These are phyloP conservation scores for Pseudogymnoascus sp. DNA, from an alignment of 2,329 filamentous ascomycete genomes.

Conservation along the genomic window DNA sequence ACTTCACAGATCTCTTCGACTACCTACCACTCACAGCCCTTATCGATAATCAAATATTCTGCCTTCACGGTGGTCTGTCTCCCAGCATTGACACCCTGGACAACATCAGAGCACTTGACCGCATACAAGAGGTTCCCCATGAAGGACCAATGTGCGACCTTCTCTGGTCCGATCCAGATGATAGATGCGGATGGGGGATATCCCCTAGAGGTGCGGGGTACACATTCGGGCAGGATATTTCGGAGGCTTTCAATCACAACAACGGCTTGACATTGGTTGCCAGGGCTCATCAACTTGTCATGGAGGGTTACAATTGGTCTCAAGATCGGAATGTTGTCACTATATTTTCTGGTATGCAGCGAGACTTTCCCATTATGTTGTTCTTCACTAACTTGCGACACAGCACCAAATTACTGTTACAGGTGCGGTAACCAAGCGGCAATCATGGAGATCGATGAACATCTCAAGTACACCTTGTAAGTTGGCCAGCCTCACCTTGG, in stretches of 20 bases:
- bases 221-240: conserved; percentile 95
- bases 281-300: conserved; percentile 93
- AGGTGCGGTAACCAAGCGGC: conserved; percentile 97
- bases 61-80: conserved; percentile 88
- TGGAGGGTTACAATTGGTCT: conserved; percentile 99
- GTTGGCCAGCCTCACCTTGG: conserved; percentile 35
- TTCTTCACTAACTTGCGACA: conserved; percentile 24
- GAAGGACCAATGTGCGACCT: conserved; percentile 99
- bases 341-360: conserved; percentile 78
- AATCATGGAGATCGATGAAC: conserved; percentile 99
- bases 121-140: conserved; percentile 96
- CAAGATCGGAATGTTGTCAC: conserved; percentile 97
- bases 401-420: conserved; percentile 93
- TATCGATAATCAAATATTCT: conserved; percentile 53
- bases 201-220: conserved; percentile 90
- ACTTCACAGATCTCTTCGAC: conserved; percentile 97
- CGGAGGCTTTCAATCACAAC: conserved; percentile 98
- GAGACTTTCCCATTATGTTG: neutral
- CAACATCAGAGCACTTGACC: conserved; percentile 88
- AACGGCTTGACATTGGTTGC: conserved; percentile 94
- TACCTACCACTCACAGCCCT: conserved; percentile 79
- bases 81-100: conserved; percentile 90
- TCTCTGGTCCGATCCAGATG: conserved; percentile 96
- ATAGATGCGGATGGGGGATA: conserved; percentile 92
- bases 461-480: conserved; percentile 98